Evolutionary conservation across 2,329 filamentous ascomycete genomes (phyloP).

Genomic region (Apiospora arundinis): DNA sequence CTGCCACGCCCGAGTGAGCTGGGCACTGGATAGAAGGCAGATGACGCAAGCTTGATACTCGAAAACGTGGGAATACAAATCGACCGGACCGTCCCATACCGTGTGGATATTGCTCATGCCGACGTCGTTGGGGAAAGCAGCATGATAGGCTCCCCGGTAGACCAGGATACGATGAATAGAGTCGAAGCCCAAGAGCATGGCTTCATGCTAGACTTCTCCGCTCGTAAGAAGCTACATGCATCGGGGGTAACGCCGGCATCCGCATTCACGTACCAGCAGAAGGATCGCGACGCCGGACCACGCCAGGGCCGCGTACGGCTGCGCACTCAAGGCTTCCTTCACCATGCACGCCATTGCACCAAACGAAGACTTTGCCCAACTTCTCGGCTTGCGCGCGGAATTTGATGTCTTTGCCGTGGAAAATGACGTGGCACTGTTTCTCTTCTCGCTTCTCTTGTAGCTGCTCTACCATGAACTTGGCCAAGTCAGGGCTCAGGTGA

Average conservation of each 20-base stretch:
- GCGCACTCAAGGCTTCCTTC: constrained; percentile 30
- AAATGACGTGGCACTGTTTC: constrained; percentile 31
- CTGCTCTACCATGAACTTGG: background rate
- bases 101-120: background rate
- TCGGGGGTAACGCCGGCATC: too few relatives aligned
- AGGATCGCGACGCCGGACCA: too few relatives aligned
- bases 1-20: constrained; percentile 29
- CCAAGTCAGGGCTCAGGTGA: background rate
- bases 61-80: constrained; percentile 34
- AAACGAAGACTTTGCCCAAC: constrained; percentile 33
- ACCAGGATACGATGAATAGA: background rate
- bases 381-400: constrained; percentile 32
- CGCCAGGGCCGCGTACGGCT: constrained; percentile 30
- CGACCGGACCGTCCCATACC: constrained; percentile 35
- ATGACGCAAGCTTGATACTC: constrained; percentile 31
- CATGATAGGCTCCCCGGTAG: background rate
- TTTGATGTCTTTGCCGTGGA: constrained; percentile 30
- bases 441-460: background rate
- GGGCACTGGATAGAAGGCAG: constrained; percentile 26
- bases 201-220: too few relatives aligned
- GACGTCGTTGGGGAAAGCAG: background rate
- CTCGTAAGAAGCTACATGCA: too few relatives aligned
- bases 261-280: too few relatives aligned
- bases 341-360: constrained; percentile 33
- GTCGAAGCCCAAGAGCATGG: too few relatives aligned